Evolutionary conservation across 1,139 yeast species (phyloP), one percentile per base, ranked within the genome.

Genomic region (Debaryomyces fabryi): DNA sequence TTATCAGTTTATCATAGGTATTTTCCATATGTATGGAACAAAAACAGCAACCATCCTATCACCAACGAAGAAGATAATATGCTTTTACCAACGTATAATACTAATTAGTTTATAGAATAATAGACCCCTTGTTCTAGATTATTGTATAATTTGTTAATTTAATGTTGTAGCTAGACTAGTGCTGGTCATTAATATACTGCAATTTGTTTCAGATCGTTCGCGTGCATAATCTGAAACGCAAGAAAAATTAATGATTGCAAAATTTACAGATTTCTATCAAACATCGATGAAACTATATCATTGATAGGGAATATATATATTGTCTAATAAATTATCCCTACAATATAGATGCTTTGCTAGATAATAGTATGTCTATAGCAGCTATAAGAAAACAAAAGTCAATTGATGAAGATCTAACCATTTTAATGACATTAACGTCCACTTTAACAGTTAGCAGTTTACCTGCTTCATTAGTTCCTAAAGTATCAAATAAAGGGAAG

Each of bases 1-100:
- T 38, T 48, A 13, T 13, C 45, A 9, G 33, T 49, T 2, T 85
- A 83, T 57, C 67, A 71, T 49, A 69, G 79, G 51, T 77, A 74
- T 60, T 82, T 79, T 66, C 51, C 53, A 20, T 39, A 40, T 13
- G 42, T 58, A n/a, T 47, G 48, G 43, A 42, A 50, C 40, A 52
- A 50, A 20, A 50, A 49, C 29, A 50, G 57, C 29, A 53, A 58
- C 32, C 49, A 47, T 15, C 59, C 60, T 13, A 33, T 49, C 16
- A 48, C 46, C 23, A 36, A 45, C 21, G 57, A 55, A n/a, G 52
- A 47, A 2, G 46, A 42, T 12, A 58, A 45, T 13, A 39, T 37
- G 16, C 25, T 44, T 32, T 52, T 52, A 46, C 64, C 52, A 18
- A 40, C 52, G 16, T 53, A 33, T 34, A 34, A 21, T 23, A 25